Conservation (phyloP, 2,329 filamentous ascomycete genomes). For the Trichoderma koningiopsis region DNA sequence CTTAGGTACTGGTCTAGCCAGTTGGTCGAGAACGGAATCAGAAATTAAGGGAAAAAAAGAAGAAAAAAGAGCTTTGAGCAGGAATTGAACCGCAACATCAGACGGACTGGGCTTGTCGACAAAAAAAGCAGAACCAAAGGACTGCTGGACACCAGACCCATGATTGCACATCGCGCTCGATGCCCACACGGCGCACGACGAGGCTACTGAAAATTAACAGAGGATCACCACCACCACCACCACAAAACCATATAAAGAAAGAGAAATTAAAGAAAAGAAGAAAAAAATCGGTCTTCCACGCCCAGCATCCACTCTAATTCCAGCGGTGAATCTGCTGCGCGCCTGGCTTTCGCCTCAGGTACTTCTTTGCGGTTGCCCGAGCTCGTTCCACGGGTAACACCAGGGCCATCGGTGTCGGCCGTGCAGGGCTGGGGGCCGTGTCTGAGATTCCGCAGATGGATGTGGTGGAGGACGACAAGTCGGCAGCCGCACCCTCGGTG, state of each 20-base stretch:
- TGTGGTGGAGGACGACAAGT: neutral
- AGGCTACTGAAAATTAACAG: neutral
- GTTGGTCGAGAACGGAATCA: neutral
- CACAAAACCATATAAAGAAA: neutral
- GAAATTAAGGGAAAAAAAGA: neutral
- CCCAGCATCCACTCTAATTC: slow-evolving; percentile 30
- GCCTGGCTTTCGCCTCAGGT: slow-evolving; percentile 35
- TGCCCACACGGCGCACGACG: neutral
- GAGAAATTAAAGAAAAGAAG: slow-evolving; percentile 4
- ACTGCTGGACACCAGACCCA: neutral
- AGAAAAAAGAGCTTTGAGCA: neutral
- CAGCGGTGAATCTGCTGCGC: slow-evolving; percentile 35
- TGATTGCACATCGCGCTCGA: neutral
- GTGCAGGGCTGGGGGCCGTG: slow-evolving; percentile 26
- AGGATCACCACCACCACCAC: neutral
- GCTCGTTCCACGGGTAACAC: neutral
- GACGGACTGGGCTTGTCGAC: neutral
- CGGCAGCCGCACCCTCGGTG: neutral
- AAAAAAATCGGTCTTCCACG: slow-evolving; percentile 22
- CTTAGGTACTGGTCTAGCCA: neutral
- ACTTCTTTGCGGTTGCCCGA: slow-evolving; percentile 35
- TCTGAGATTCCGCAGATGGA: slow-evolving; percentile 25
- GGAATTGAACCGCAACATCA: slow-evolving; percentile 8
- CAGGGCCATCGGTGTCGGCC: neutral
- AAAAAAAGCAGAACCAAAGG: neutral